A percentile compares a stretch with the other conserved stretches of the same genome.
phyloP scores from a whole-genome alignment of 2,329 filamentous ascomycete genomes.

The Stachybotrys chlorohalonatus region DNA sequence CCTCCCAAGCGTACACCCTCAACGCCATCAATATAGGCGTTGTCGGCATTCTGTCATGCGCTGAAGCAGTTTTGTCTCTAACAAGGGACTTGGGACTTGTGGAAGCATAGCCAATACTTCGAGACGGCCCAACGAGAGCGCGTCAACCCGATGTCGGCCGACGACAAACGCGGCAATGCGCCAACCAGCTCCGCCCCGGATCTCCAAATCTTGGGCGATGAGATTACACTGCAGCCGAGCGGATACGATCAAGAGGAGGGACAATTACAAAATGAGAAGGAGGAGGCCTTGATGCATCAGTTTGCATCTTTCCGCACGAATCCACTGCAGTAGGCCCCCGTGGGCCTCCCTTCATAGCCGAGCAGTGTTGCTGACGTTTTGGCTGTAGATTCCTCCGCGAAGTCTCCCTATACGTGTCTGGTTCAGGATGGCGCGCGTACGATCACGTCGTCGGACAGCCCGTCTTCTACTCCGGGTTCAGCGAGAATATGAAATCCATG shows the following conservation, averaged over 20 bases:
- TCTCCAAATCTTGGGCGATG: slow-evolving; percentile 65
- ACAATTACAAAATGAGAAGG: slow-evolving; percentile 42
- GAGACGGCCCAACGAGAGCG: background rate
- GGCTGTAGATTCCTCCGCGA: slow-evolving; percentile 73
- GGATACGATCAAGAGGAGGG: slow-evolving; percentile 49
- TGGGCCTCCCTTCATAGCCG: background rate
- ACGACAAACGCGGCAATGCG: slow-evolving; percentile 10
- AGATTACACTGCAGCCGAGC: slow-evolving; percentile 66
- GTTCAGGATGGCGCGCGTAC: slow-evolving; percentile 92
- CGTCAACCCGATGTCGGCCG: background rate
- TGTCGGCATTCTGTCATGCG: background rate
- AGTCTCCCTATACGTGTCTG: slow-evolving; percentile 85
- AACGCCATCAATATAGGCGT: background rate
- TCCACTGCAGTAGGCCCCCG: slow-evolving; percentile 43
- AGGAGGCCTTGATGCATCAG: slow-evolving; percentile 67
- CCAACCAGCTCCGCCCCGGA: slow-evolving; percentile 52
- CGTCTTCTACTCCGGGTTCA: slow-evolving; percentile 87
- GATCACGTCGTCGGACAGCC: slow-evolving; percentile 84
- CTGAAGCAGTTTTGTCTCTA: background rate
- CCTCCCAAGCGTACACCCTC: background rate
- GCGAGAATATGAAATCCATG: slow-evolving; percentile 74
- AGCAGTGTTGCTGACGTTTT: background rate
- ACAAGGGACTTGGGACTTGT: background rate
- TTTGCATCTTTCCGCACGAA: slow-evolving; percentile 78
- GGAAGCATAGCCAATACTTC: background rate